Evolutionary conservation across 2,329 filamentous ascomycete genomes (phyloP), one percentile per base, ranked within the genome.

Genomic region (Colletotrichum coccodes): DNA sequence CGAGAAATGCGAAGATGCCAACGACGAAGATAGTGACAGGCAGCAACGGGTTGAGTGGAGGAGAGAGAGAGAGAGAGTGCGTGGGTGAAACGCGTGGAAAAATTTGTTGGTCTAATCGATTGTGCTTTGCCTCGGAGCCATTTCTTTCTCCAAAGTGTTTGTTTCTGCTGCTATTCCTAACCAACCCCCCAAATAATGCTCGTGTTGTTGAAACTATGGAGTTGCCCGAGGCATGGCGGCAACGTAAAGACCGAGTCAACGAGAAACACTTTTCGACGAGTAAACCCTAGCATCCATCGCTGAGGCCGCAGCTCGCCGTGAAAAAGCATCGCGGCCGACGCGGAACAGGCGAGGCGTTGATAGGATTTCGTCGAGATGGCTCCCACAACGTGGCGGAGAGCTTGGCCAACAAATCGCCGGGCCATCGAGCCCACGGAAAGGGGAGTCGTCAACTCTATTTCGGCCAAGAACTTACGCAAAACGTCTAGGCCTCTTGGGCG

Each of bases 331-430:
- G 23, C 26, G 12, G 28, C 47, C 3, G 32, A 34, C 9, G 26
- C 50, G 9, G 42, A 2, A n/a, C 44, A 21, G 57, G 44, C 28
- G 32, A 21, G 57, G 44, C 28, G 32, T 36, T 60, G 28, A 32
- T 16, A 42, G 16, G 50, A 50, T 54, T 53, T 32, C 64, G 64
- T 46, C 53, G 38, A 58, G 52, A 36, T 50, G 64, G 30, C 34
- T 56, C 8, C 53, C 52, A 16, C 36, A 26, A 34, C 34, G 32
- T 28, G 52, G 38, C 53, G 18, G 23, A 60, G 38, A 42, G 16
- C 23, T 23, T 30, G 47, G 32, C 47, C 47, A 50, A 56, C 14
- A 28, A 23, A 34, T 16, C 18, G 2, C 3, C 23, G 23, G 26
- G 42, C 36, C 11, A 16, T n/a, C 11, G 9, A 56, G 11, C 21